Conservation (phyloP, 1,139 yeast species). For the Zygoascus sp. region DNA sequence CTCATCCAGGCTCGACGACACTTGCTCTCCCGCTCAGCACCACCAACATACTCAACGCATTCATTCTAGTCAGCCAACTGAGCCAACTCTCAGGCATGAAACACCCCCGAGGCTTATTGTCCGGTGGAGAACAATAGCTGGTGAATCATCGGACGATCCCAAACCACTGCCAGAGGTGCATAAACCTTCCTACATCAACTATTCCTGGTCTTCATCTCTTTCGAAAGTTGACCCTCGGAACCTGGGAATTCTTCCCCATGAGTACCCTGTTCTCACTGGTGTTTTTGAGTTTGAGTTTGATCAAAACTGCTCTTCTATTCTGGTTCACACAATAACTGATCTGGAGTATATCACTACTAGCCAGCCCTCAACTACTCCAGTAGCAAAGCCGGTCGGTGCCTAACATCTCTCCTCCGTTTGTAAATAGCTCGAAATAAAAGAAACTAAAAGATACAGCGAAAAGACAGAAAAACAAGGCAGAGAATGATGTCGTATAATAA, state of each 20-base stretch:
- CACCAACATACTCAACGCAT: not conserved
- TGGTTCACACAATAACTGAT: constrained; percentile 74
- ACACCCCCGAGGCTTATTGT: constrained; percentile 21
- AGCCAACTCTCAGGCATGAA: constrained; percentile 3
- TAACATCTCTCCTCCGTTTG: not conserved
- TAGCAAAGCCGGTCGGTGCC: not conserved
- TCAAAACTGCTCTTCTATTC: constrained; percentile 50
- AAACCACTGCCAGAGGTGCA: not conserved
- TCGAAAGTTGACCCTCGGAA: constrained; percentile 21
- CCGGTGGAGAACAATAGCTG: constrained; percentile 23
- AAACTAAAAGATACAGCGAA: no score
- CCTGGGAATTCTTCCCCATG: constrained; percentile 26
- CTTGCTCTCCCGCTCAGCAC: constrained; percentile 9
- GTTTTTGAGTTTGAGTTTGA: constrained; percentile 72
- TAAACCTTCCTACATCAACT: constrained; percentile 10
- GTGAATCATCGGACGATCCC: not conserved
- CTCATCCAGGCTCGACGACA: constrained; percentile 17
- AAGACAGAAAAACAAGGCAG: no score
- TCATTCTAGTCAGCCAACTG: not conserved
- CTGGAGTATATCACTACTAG: constrained; percentile 54
- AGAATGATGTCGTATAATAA: not conserved
- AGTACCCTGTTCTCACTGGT: constrained; percentile 51
- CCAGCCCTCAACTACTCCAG: constrained; percentile 8
- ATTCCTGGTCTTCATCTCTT: constrained; percentile 21
- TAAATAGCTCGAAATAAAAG: no score